phyloP scores from a whole-genome alignment of 2,329 filamentous ascomycete genomes.

The Aspergillus sp. region DNA sequence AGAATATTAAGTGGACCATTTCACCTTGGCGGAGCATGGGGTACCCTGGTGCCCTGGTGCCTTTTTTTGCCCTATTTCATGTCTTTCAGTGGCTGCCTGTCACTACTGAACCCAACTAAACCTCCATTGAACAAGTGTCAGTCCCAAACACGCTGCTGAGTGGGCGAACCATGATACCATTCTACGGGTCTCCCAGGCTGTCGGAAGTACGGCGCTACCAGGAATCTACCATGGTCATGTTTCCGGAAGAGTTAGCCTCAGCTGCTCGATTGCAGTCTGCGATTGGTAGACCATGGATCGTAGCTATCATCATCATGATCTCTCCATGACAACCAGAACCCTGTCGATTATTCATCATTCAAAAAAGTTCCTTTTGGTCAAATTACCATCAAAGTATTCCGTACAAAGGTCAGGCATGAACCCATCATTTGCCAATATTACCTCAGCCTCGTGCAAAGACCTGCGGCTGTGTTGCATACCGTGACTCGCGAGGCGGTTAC shows the following conservation, averaged over 20 bases:
- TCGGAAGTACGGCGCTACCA: background rate
- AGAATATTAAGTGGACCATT: background rate
- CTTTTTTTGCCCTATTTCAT: background rate
- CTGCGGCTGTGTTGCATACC: conserved; percentile 14
- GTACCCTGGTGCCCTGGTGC: background rate
- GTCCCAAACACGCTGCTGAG: background rate
- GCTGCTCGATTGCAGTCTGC: background rate
- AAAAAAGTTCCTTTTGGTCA: background rate
- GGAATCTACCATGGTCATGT: background rate
- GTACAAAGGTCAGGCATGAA: background rate
- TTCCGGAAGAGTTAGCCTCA: background rate
- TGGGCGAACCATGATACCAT: background rate
- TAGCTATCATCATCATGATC: conserved; percentile 4
- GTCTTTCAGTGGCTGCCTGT: background rate
- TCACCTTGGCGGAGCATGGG: conserved; percentile 1
- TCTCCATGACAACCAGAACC: background rate
- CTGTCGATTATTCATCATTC: background rate
- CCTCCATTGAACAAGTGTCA: background rate
- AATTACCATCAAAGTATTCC: too few species aligned
- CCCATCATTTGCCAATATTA: background rate
- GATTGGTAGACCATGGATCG: conserved; percentile 1
- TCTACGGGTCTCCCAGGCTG: background rate
- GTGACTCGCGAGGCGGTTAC: conserved; percentile 12
- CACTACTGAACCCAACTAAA: background rate
- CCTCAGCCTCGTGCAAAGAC: conserved; percentile 1